phyloP scores from a whole-genome alignment of 1,139 yeast species.

The Saccharomyces hybrid region DNA sequence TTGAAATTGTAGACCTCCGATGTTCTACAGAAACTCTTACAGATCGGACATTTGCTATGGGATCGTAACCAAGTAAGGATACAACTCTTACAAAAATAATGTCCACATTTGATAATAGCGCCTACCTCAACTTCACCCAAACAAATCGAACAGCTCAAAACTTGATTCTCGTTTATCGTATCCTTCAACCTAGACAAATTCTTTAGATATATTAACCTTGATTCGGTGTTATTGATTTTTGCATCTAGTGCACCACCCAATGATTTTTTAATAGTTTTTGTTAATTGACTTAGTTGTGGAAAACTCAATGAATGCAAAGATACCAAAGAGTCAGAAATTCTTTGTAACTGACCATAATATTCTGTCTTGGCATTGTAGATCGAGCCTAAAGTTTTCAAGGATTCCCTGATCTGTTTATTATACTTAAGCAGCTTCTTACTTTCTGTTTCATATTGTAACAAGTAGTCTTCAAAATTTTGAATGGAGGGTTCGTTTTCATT shows the following conservation, averaged over 20 bases:
- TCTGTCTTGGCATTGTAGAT: constrained; percentile 72
- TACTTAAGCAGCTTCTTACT: constrained; percentile 19
- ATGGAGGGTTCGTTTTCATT: background rate
- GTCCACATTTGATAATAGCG: constrained; percentile 81
- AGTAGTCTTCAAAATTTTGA: constrained; percentile 19
- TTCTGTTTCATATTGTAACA: constrained; percentile 18
- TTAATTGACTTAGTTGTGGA: constrained; percentile 16
- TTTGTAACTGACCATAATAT: constrained; percentile 79
- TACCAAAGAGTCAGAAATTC: constrained; percentile 68
- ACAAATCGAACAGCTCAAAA: constrained; percentile 65
- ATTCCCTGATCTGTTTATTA: constrained; percentile 37
- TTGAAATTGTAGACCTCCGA: constrained; percentile 39
- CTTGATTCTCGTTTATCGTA: constrained; percentile 19
- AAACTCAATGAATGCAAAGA: constrained; percentile 24
- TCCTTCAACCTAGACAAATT: constrained; percentile 37
- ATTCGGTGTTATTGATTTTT: constrained; percentile 38
- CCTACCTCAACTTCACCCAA: constrained; percentile 63
- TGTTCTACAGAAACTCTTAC: constrained; percentile 51
- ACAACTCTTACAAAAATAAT: constrained; percentile 76
- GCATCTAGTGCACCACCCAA: background rate
- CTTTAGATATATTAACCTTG: constrained; percentile 56
- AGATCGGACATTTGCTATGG: constrained; percentile 63
- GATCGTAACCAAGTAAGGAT: constrained; percentile 61
- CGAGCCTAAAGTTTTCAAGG: constrained; percentile 49
- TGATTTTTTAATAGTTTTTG: constrained; percentile 21